These are phyloP conservation scores for Aspergillus steynii DNA, from an alignment of 495 filamentous ascomycete species.

Conservation along the genomic window DNA sequence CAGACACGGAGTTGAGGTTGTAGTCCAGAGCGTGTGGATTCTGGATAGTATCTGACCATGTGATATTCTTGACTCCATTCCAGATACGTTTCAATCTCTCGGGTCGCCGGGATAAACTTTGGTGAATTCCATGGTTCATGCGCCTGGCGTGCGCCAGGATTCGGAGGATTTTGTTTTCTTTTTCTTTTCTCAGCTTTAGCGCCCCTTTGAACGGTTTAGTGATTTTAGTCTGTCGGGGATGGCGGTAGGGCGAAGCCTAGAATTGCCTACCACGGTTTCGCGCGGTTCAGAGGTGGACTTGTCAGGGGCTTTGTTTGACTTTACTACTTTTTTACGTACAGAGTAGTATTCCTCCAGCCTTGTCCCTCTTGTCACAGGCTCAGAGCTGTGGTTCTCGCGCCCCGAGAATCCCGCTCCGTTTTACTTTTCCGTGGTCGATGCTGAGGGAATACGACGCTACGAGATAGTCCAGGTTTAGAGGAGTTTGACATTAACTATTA, in stretches of 20 bases:
- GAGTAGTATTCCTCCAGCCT: too few relatives aligned
- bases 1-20: too few relatives aligned
- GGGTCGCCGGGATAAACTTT: not conserved
- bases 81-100: too few relatives aligned
- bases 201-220: too few relatives aligned
- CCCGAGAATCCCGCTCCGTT: not conserved
- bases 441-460: too few relatives aligned
- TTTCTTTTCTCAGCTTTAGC: too few relatives aligned
- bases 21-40: too few relatives aligned
- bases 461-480: not conserved
- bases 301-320: not conserved
- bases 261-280: not conserved
- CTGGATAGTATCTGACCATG: too few relatives aligned
- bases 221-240: not conserved
- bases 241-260: too few relatives aligned
- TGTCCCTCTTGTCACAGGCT: too few relatives aligned
- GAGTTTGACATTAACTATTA: not conserved
- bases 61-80: too few relatives aligned
- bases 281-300: not conserved
- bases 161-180: not conserved
- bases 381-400: too few relatives aligned
- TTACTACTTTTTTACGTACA: not conserved
- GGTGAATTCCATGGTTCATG: not conserved
- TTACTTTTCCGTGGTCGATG: not conserved
- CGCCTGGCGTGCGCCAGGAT: not conserved